These are phyloP conservation scores for Aspergillus ellipticus DNA, from an alignment of 495 filamentous ascomycete species.

Conservation along the genomic window DNA sequence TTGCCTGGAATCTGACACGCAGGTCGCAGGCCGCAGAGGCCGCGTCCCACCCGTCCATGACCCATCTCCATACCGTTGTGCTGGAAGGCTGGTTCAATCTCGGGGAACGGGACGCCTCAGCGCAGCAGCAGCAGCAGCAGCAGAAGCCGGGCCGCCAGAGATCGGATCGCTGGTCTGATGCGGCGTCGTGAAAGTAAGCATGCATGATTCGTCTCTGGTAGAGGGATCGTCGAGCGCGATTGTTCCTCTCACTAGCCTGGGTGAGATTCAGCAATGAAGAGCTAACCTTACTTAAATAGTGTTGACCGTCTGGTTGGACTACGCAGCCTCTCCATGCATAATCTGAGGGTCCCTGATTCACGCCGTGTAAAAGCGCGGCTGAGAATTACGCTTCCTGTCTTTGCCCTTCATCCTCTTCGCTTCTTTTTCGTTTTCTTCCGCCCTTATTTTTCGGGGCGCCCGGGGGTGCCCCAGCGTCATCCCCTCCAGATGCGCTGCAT, in stretches of 20 bases:
- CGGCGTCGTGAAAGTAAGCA: slow-evolving; percentile 9
- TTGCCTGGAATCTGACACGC: slow-evolving; percentile 25
- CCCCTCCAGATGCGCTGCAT: slow-evolving; percentile 11
- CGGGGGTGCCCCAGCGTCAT: background rate
- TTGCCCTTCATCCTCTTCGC: slow-evolving; percentile 4
- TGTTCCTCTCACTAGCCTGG: slow-evolving; percentile 10
- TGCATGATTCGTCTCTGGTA: slow-evolving; percentile 14
- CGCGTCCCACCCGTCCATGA: slow-evolving; percentile 12
- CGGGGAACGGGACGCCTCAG: slow-evolving; percentile 3
- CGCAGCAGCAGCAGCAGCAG: background rate
- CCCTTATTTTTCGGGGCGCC: background rate
- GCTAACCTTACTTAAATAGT: slow-evolving; percentile 27
- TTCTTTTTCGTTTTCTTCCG: background rate
- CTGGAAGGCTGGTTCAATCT: slow-evolving; percentile 9
- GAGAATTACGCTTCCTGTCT: slow-evolving; percentile 18
- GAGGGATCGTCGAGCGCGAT: slow-evolving; percentile 14
- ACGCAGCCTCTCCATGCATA: slow-evolving; percentile 20
- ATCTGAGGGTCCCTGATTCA: slow-evolving; percentile 12
- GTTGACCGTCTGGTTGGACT: slow-evolving; percentile 16
- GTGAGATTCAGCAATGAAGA: slow-evolving; percentile 13
- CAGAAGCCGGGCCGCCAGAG: slow-evolving; percentile 5
- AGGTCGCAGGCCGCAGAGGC: slow-evolving; percentile 22
- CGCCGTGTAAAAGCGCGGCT: slow-evolving; percentile 17
- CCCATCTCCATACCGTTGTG: slow-evolving; percentile 14
- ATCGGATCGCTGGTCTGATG: slow-evolving; percentile 16